phyloP scores from a whole-genome alignment of 371 early-diverging fungal genomes.

The Haplosporangium sp. region DNA sequence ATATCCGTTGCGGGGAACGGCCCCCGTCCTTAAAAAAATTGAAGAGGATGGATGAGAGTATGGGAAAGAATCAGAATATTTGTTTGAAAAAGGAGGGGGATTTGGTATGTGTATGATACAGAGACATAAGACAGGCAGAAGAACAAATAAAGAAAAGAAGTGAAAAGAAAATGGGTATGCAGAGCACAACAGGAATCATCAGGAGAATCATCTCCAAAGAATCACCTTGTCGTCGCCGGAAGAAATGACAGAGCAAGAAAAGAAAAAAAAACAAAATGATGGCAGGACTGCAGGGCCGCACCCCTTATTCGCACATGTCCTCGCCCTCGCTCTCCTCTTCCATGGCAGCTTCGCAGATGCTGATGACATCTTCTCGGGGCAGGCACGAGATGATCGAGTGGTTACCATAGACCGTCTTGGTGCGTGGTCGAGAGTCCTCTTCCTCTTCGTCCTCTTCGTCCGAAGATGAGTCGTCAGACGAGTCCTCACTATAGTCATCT shows the following conservation, averaged over 20 bases:
- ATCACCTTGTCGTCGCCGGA: background rate
- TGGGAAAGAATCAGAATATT: no score
- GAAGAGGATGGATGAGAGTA: no score
- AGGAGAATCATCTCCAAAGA: background rate
- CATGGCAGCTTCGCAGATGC: slow-evolving; percentile 27
- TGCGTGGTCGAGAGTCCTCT: background rate
- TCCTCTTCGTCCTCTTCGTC: slow-evolving; percentile 37
- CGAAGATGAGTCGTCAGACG: slow-evolving; percentile 35
- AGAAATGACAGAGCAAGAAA: background rate
- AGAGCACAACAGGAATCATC: no score
- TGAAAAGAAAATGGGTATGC: no score
- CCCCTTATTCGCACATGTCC: slow-evolving; percentile 48
- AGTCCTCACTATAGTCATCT: slow-evolving; percentile 38
- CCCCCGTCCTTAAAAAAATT: no score
- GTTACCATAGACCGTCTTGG: slow-evolving; percentile 30
- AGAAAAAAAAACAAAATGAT: background rate
- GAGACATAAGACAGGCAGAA: no score
- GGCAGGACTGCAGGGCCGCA: background rate
- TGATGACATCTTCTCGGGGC: slow-evolving; percentile 25
- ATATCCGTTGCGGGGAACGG: no score
- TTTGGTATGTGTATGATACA: no score
- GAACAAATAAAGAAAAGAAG: no score
- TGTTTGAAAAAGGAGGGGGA: no score
- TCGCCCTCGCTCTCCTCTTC: slow-evolving; percentile 27
- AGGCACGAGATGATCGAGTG: slow-evolving; percentile 30